Evolutionary conservation across 75 land plant genomes (phyloP), one percentile per base, ranked within the genome.

Genomic region (Selaginella moellendorffii): DNA sequence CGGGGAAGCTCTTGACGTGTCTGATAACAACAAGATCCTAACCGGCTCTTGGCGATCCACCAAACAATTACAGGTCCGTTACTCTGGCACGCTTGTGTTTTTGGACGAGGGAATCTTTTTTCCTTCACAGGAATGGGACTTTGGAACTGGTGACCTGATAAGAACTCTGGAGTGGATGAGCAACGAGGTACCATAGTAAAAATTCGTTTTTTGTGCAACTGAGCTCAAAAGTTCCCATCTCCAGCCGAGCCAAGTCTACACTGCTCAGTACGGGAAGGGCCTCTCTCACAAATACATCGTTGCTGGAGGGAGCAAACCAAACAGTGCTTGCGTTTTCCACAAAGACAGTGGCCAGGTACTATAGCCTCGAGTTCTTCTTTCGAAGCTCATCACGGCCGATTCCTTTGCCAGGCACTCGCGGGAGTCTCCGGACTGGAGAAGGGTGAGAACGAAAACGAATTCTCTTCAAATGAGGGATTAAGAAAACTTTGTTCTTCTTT

Each of bases 81-180:
- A 28, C 2, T 27, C 29, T 23, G 17, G 2, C 26, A 27, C 27
- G 26, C 17, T 2, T 26, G 17, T 28, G 54, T 24, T 5, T 30
- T n/a, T 19, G 54, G 29, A n/a, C 18, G 2, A 9, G 10, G 8
- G n/a, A 19, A 29, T 64, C 10, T 24, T 23, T 31, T 31, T 51
- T 63, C 1, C 18, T 2, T 21, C 30, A 69, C 52, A 74, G 77
- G 77, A 74, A 65, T 74, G 77, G 77, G 77, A 74, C 29, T 74
- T 64, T 53, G 77, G 77, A n/a, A 74, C 62, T 56, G 68, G 77
- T 5, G 31, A 59, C 17, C 67, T 69, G 9, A 26, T 65, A 27
- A 46, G 65, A 30, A 61, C 26, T 28, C 23, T 69, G 2, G 17
- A 1, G 1, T 69, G 77, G 77, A 69, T 69, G 14, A 42, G 28